Conservation (phyloP, 179 eudicot species). For the Spergularia azorica region DNA sequence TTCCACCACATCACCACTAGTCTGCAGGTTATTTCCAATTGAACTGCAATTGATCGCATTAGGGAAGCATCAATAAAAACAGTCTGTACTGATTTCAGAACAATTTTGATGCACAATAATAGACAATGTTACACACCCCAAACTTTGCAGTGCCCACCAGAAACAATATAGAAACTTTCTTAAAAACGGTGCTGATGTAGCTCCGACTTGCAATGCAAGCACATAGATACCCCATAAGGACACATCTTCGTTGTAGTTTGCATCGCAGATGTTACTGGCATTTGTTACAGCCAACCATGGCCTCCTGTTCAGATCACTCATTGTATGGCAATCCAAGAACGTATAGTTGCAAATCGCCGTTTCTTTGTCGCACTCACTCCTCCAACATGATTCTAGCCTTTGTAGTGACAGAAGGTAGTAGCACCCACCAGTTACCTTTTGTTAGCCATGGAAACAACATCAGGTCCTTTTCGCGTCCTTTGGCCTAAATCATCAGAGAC, state of each 20-base stretch:
- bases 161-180: constrained; percentile 70
- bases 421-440: constrained; percentile 45
- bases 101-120: background rate
- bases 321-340: constrained; percentile 48
- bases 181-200: constrained; percentile 46
- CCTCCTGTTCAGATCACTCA: constrained; percentile 25
- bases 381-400: constrained; percentile 69
- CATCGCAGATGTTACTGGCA: constrained; percentile 46
- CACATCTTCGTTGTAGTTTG: constrained; percentile 18
- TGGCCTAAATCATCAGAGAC: background rate
- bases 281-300: constrained; percentile 53
- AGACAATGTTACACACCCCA: constrained; percentile 39
- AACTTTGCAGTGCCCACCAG: constrained; percentile 75
- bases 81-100: too few relatives aligned
- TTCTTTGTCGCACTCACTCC: constrained; percentile 36
- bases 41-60: constrained; percentile 40
- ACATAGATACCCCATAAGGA: constrained; percentile 59
- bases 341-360: constrained; percentile 31
- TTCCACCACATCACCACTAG: constrained; percentile 63
- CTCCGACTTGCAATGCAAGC: constrained; percentile 48
- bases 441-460: constrained; percentile 2
- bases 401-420: constrained; percentile 66
- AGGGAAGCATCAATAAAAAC: too few relatives aligned
- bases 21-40: constrained; percentile 54
- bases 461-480: background rate